Evolutionary conservation across 2,329 filamentous ascomycete genomes (phyloP), one percentile per base, ranked within the genome.

Genomic region (Arthrobotrys conoides): DNA sequence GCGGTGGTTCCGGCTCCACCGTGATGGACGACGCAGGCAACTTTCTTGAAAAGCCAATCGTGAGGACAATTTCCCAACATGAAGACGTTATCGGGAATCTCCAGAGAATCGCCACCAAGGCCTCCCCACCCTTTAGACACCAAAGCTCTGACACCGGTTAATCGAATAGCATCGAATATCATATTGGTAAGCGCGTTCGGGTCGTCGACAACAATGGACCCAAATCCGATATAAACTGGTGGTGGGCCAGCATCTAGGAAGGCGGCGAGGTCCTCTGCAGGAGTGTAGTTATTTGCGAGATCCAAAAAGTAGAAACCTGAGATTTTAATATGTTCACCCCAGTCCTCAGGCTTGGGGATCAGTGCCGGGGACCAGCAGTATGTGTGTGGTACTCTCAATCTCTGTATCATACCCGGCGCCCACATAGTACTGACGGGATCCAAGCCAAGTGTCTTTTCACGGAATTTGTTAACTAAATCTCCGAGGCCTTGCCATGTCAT

Each of bases 401-500:
- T 90, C 53, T 89, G 90, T 14, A 96, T 86, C 83, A 97, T 88
- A 2, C 92, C 92, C 8, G 94, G 93, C 1, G 92, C 94, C 88
- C 92, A 95, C 61, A 96, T 90, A 6, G 93, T 86, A 78, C 92
- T 93, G 49, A 97, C 87, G 0, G 91, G 89, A 53, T 96, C 92
- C 0, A 97, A 86, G 27, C 92, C 91, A 0, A 97, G 87, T 14
- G 89, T 89, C 75, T 90, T 90, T 80, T 91, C 90, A 66, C 94
- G 88, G 82, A 97, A 97, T 10, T 90, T 88, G 83, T 98, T 97
- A 83, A 97, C 95, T 5, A 97, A 87, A 84, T 97, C 94, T 44
- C 94, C 94, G 3, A 97, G 86, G 0, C 93, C 94, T 84, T 97
- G 93, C 93, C 93, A 97, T 10, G 94, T 94, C 87, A 97, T 90